Evolutionary conservation across 1,139 yeast species (phyloP), one percentile per base, ranked within the genome.

Genomic region (Chernovozyma sophiae-reginae): DNA sequence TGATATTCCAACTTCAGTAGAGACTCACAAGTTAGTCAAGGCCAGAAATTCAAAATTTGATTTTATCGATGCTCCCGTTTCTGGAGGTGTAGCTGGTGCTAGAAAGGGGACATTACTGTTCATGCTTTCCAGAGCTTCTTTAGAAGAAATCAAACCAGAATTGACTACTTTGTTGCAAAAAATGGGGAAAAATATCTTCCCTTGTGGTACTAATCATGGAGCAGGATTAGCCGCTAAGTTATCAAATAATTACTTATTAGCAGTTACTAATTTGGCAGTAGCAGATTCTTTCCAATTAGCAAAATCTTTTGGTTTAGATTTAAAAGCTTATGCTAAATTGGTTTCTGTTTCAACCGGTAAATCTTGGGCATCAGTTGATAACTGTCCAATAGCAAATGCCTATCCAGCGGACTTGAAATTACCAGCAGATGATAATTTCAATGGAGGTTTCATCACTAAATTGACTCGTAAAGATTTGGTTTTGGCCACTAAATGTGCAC

Each of bases 1-100:
- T 36, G 81, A 77, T 44, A 72, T 77, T 38, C 63, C 66, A 32
- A 72, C 79, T 5, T 73, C 80, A 3, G 49, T 58, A 10, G 65
- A 60, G 28, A 58, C 71, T 20, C 72, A 71, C 42, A 46, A 59
- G 4, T 66, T 58, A 38, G 69, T 68, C 33, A 60, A 57, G 33
- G 34, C 42, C 12, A 49, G 58, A 36, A 49, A 65, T 26, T 69
- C 73, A 1, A 39, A 45, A 22, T 65, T 63, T 42, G 72, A 67
- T 43, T 69, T 69, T 43, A 66, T 77, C 32, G 83, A 77, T 49
- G 73, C 83, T 11, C 83, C 83, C 1, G 82, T 77, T 0, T 73
- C 79, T 12, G 83, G 83, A 3, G 83, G 83, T 16, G 78, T 73
- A 2, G 72, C 72, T 1, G 83, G 83, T 4, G 83, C 83, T 4